Conservation (phyloP, 2,329 filamentous ascomycete species). For the Fusarium oxysporum region DNA sequence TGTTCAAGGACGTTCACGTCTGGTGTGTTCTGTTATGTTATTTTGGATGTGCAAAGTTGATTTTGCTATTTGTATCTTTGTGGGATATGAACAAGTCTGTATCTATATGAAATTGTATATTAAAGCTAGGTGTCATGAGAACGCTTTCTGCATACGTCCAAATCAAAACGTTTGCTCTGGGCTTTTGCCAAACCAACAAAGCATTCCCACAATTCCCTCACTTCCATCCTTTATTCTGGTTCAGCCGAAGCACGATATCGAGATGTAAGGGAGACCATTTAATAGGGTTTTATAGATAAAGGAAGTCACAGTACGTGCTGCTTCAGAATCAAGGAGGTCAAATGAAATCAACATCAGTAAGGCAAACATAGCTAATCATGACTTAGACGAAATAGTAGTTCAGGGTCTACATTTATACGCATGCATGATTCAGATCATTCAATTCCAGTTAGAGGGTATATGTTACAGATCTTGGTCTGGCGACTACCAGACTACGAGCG, state of each 20-base stretch:
- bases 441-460: too few relatives aligned
- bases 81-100: background rate
- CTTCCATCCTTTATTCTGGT: background rate
- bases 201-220: background rate
- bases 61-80: background rate
- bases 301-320: background rate
- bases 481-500: background rate
- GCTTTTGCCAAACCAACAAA: background rate
- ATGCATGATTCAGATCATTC: background rate
- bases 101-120: background rate
- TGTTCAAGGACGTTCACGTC: slow-evolving; percentile 9
- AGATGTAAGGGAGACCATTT: background rate
- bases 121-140: background rate
- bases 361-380: background rate
- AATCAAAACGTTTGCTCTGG: background rate
- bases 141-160: background rate
- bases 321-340: background rate
- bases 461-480: background rate
- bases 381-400: background rate
- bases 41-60: background rate
- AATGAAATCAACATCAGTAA: background rate
- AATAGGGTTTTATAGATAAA: background rate
- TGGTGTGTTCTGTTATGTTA: background rate
- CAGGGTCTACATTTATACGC: background rate
- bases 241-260: background rate